phyloP scores from a whole-genome alignment of 2,329 filamentous ascomycete genomes.

The Claviceps capensis region DNA sequence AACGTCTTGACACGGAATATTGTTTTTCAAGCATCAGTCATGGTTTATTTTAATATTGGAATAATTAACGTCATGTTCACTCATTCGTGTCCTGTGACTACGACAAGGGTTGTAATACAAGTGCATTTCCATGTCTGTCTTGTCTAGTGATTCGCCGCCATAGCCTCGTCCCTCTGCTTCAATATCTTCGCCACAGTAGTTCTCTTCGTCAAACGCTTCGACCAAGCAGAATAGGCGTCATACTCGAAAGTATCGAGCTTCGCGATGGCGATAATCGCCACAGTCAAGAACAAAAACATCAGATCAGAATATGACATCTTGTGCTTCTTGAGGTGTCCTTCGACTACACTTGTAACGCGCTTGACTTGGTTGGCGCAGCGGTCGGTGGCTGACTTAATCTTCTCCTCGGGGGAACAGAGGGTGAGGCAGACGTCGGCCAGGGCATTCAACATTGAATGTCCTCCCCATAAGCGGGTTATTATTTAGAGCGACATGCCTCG shows the following conservation, averaged over 20 bases:
- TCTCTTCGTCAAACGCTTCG: neutral
- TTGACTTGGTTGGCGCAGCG: constrained; percentile 16
- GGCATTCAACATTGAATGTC: constrained; percentile 9
- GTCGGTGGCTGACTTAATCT: constrained; percentile 14
- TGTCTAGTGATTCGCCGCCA: neutral
- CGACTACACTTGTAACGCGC: constrained; percentile 16
- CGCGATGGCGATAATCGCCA: neutral
- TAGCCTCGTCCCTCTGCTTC: constrained; percentile 2
- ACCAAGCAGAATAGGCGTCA: constrained; percentile 3
- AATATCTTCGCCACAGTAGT: constrained; percentile 1
- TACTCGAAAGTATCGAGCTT: neutral
- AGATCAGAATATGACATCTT: constrained; percentile 13
- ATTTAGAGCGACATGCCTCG: no score
- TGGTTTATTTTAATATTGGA: neutral
- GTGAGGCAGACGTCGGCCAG: constrained; percentile 14
- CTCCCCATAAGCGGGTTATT: constrained; percentile 6
- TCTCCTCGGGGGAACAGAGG: constrained; percentile 10
- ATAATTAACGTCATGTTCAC: no score
- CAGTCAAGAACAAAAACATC: constrained; percentile 12
- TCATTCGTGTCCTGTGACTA: no score
- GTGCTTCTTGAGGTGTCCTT: constrained; percentile 11
- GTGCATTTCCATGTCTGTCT: no score
- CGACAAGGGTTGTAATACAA: no score
- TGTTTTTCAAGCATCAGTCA: neutral
- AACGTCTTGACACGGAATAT: neutral